Evolutionary conservation across 1,284 basidiomycete species (phyloP), one percentile per base, ranked within the genome.

Genomic region (Cutaneotrichosporon mucoides): DNA sequence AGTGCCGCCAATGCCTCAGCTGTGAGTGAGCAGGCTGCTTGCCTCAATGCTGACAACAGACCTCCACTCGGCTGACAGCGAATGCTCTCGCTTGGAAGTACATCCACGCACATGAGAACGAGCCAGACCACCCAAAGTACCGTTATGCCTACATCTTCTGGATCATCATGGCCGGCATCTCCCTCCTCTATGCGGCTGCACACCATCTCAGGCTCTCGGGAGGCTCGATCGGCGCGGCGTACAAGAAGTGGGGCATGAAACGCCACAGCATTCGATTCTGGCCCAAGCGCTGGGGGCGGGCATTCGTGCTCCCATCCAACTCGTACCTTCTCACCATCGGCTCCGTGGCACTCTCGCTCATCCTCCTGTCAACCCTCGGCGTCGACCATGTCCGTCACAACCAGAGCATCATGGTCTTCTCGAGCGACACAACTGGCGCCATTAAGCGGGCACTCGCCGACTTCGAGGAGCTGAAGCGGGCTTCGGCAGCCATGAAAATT

Each of bases 321-420:
- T 82, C 82, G 3, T 83, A 86, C 63, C 76, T 88, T n/a, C 73
- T 86, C 52, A 79, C 80, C 8, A 62, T 82, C 42, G 72, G 88
- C 38, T 69, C 81, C 42, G 61, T 82, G 56, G 70, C 78, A 7
- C 77, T 87, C 41, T 78, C 80, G 10, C 80, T 88, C 58, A n/a
- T 54, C 43, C 43, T 54, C 7, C 44, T 54, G 8, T 24, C 42
- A 3, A 15, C 35, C 0, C 77, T 85, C 12, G 90, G 90, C 9
- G 84, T 88, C 4, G 89, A 92, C 76, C 89, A 90, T 70, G 81
- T 91, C 65, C 80, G 82, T 6, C 34, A 54, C 15, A 13, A 24
- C 35, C 16, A 45, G 36, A 10, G 38, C 11, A 41, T 12, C 6
- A 45, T 46, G 6, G 33, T 37, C 6, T 34, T 51, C 5, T 37